A percentile compares a stretch with the other conserved stretches of the same genome.
phyloP scores from a whole-genome alignment of 164 flowering plant genomes.

The Piper longum region DNA sequence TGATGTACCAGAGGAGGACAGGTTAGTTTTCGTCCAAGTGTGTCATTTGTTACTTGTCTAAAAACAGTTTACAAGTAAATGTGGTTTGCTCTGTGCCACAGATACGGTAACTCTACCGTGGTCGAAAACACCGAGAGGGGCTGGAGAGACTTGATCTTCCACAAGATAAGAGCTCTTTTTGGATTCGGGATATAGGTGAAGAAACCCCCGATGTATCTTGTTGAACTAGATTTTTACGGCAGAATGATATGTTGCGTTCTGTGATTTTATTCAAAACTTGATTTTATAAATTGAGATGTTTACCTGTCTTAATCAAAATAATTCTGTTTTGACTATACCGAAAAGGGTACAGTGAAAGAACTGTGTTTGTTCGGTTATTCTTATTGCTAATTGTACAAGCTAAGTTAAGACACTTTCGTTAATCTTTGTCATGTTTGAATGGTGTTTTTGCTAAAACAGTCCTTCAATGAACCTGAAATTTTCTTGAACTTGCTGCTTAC shows the following conservation, averaged over 20 bases:
- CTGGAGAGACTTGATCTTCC: conserved; percentile 81
- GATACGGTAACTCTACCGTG: conserved; percentile 86
- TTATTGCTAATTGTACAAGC: not conserved
- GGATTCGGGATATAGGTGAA: conserved; percentile 52
- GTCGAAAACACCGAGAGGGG: conserved; percentile 92
- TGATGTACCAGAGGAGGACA: conserved; percentile 86
- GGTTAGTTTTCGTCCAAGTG: conserved; percentile 24
- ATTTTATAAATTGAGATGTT: not conserved
- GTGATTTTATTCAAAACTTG: not conserved
- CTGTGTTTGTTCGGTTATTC: not conserved
- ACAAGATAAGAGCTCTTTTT: conserved; percentile 70
- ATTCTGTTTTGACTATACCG: not conserved
- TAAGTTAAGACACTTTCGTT: not conserved
- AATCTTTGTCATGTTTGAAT: too few species aligned
- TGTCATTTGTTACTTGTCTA: not conserved
- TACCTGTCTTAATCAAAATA: not conserved
- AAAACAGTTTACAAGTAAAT: not conserved
- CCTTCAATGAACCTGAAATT: too few species aligned
- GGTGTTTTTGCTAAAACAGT: too few species aligned
- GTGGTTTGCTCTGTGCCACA: conserved; percentile 15
- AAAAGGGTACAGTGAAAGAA: too few species aligned
- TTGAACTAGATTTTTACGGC: not conserved
- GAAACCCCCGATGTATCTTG: not conserved
- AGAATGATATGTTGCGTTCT: not conserved
- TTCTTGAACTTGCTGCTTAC: too few species aligned